phyloP scores from a whole-genome alignment of 176 grass and related monocot genomes.

The Stipa capillata region DNA sequence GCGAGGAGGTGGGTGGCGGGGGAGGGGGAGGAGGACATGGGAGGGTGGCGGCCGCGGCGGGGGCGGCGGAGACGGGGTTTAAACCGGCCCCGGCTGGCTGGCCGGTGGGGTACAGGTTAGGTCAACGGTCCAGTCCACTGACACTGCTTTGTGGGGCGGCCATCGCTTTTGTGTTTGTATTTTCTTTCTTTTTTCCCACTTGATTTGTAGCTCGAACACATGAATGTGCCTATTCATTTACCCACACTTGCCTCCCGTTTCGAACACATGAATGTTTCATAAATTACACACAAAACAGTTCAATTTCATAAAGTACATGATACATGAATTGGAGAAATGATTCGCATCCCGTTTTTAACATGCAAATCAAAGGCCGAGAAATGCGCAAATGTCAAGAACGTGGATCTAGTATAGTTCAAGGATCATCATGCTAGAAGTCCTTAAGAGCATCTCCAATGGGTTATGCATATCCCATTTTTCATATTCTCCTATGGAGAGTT shows the following conservation, averaged over 20 bases:
- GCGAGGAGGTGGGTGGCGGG: conserved; percentile 35
- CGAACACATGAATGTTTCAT: no score
- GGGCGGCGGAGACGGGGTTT: conserved; percentile 7
- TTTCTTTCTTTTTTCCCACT: background rate
- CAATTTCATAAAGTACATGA: no score
- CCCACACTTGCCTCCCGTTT: background rate
- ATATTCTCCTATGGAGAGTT: no score
- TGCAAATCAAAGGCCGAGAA: background rate
- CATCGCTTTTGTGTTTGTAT: background rate
- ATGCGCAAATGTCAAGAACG: background rate
- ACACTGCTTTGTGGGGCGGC: conserved; percentile 8
- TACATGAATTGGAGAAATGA: no score
- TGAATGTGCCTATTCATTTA: no score
- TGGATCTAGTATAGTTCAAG: background rate
- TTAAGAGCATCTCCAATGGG: no score
- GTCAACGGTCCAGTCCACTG: conserved; percentile 2
- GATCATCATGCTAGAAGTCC: background rate
- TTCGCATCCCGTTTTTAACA: no score
- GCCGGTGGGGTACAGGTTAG: background rate
- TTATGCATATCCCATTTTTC: no score
- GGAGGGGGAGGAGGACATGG: conserved; percentile 50
- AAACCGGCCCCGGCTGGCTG: conserved; percentile 28
- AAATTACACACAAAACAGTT: background rate
- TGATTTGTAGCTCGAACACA: background rate
- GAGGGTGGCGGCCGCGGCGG: conserved; percentile 32